Evolutionary conservation across 441 rosid species (phyloP), one percentile per base, ranked within the genome.

Genomic region (Mallotus japonicus): DNA sequence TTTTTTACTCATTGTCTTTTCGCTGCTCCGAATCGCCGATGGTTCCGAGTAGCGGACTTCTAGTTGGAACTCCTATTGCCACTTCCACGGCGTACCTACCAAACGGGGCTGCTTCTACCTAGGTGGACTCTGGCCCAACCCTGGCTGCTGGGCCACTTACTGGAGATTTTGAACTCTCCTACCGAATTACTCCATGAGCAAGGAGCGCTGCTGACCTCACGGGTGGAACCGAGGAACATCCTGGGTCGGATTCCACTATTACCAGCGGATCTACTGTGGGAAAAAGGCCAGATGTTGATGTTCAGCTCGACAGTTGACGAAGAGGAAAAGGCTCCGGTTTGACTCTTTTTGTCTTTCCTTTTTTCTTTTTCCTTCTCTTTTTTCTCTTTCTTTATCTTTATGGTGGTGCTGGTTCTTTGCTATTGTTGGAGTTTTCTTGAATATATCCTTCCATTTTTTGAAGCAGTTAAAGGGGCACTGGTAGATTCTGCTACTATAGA

Each of bases 251-350:
- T 74, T 53, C 74, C 88, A 66, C 81, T 65, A 66, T 85, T 93
- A 1, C 97, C 97, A 0, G 91, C 89, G 78, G 98, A 93, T 87
- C 91, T 93, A 71, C 93, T 93, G 75, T 93, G 76, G 7, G 92
- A 87, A 77, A 93, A 93, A 16, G 96, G 97, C 98, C 97, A 93
- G 15, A 93, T 80, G 78, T 93, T 88, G 74, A 93, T 93, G 49
- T 92, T 92, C 57, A 93, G 76, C 85, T 90, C 97, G 0, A 95
- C 85, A 20, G 32, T 19, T 6, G 32, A 56, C 1, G 28, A 55
- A 4, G 40, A 37, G 5, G 80, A 74, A 14, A 87, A 16, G 72
- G 79, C 79, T 63, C 85, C 85, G 32, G 71, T 71, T 69, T 74
- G 85, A 62, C 75, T 72, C 64, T 61, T 83, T 67, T 76, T 88